Base-by-base conservation (phyloP, 192 early-diverging fungal species). In the Podila clonocystis region DNA sequence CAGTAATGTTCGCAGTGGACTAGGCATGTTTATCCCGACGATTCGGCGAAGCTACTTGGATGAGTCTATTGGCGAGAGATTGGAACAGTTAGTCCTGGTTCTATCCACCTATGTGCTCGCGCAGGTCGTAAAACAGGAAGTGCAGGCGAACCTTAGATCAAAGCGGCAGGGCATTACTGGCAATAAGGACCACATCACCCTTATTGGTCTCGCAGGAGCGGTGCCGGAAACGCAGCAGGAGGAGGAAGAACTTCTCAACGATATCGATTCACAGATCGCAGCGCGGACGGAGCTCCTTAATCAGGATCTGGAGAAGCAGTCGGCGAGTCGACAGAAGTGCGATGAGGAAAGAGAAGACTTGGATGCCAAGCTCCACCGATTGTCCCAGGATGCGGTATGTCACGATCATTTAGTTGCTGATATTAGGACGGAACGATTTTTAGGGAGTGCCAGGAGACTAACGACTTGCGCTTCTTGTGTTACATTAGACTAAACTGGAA, bases 21-120 rank as follows among this genome's bases (percentile, higher is more conserved):
- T 80, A 17, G 77, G 70, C 13, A 11, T 80, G 24, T 69, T 80
- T 59, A 45, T 80, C 17, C 71, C 65, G 1, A 80, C 77, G 15
- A 80, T 80, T 26, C 34, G 77, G 22, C 62, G 77, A 22, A 80
- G 77, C 29, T 80, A 80, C 36, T 34, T 80, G 22, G 77, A 80
- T 33, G 77, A 80, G 20, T 72, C 77, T 15, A 80, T 80, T 24
- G 77, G 77, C 0, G 77, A 73, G 26, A 38, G 77, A 31, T 73
- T 57, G 63, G 77, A 80, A 19, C 70, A 73, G 58, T 33, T 80
- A 62, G 60, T 80, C 9, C 31, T 80, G 62, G 50, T 73, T 20
- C 70, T 80, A 2, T 80, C 77, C 8, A 80, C 70, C 4, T 69
- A 73, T 58, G 71, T 80, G 3, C 57, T 80, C 9, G 67, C 77